Percentiles rank a stretch among this genome's conserved stretches.
These are phyloP conservation scores for Emmonsiellopsis sp. DNA, from an alignment of 2,329 filamentous ascomycete genomes.

Conservation along the genomic window DNA sequence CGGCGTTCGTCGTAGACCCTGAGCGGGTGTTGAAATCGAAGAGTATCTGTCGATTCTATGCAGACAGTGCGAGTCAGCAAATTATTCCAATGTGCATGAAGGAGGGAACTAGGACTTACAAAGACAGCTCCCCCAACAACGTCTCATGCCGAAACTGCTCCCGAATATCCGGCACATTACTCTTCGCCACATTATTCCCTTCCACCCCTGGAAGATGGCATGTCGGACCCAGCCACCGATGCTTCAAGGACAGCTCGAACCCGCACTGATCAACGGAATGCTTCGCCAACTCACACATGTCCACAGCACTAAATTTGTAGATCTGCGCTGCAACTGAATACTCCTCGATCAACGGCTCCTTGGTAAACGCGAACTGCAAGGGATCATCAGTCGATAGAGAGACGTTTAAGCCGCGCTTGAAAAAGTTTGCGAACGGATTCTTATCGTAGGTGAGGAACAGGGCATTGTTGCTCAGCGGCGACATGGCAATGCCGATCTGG, in stretches of 20 bases:
- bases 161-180: slow-evolving; percentile 87
- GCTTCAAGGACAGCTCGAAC: slow-evolving; percentile 80
- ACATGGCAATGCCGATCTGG: slow-evolving; percentile 98
- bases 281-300: slow-evolving; percentile 97
- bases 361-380: slow-evolving; percentile 95
- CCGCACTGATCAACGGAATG: slow-evolving; percentile 93
- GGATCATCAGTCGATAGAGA: slow-evolving; percentile 95
- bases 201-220: slow-evolving; percentile 68
- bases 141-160: slow-evolving; percentile 87
- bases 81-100: neutral
- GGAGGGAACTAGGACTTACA: slow-evolving; percentile 46
- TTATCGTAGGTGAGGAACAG: slow-evolving; percentile 93
- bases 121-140: slow-evolving; percentile 67
- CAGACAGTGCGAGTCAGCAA: neutral
- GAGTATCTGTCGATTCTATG: slow-evolving; percentile 21
- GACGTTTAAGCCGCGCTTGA: slow-evolving; percentile 87
- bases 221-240: slow-evolving; percentile 77
- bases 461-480: slow-evolving; percentile 95
- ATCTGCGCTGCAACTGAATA: slow-evolving; percentile 98
- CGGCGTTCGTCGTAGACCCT: neutral
- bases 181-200: slow-evolving; percentile 90
- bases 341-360: slow-evolving; percentile 94
- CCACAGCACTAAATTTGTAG: slow-evolving; percentile 91
- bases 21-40: slow-evolving; percentile 1
- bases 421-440: slow-evolving; percentile 93